phyloP scores from a whole-genome alignment of 2,329 filamentous ascomycete genomes.

The Pezicula radicicola region DNA sequence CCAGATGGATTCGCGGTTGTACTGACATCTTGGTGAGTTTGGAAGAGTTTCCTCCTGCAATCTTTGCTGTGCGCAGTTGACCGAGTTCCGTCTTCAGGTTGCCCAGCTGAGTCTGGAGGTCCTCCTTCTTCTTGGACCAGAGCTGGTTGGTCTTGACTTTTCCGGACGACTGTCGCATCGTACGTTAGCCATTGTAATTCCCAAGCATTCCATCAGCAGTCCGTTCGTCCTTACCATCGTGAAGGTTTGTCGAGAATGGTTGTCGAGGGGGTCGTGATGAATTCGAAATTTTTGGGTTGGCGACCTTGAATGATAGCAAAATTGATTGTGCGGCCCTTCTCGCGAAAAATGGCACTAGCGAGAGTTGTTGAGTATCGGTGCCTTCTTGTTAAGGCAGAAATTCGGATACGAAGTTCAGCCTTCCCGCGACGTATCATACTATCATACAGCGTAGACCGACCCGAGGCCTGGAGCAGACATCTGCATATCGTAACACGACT shows the following conservation, averaged over 20 bases:
- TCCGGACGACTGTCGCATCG: constrained; percentile 49
- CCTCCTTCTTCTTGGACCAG: constrained; percentile 99
- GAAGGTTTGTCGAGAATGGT: constrained; percentile 22
- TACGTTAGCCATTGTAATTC: constrained; percentile 23
- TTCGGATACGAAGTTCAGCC: neutral
- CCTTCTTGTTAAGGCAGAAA: too few species aligned
- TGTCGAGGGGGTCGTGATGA: constrained; percentile 22
- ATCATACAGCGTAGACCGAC: neutral
- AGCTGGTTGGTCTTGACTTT: constrained; percentile 95
- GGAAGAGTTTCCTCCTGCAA: constrained; percentile 83
- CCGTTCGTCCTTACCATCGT: constrained; percentile 29
- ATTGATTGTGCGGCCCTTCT: neutral
- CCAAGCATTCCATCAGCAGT: constrained; percentile 1
- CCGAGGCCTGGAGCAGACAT: neutral
- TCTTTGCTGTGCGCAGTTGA: constrained; percentile 97
- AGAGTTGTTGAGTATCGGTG: too few species aligned
- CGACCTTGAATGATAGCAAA: neutral
- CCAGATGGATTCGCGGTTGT: neutral
- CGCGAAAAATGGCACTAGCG: too few species aligned
- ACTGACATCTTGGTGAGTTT: constrained; percentile 98
- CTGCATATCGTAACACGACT: neutral
- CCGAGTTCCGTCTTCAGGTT: constrained; percentile 96
- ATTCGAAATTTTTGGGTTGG: constrained; percentile 1
- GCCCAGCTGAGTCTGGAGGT: constrained; percentile 90
- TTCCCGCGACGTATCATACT: neutral